Percentiles rank a stretch among this genome's conserved stretches.
phyloP scores from a whole-genome alignment of 2,329 filamentous ascomycete species.

The Aspergillus latus region DNA sequence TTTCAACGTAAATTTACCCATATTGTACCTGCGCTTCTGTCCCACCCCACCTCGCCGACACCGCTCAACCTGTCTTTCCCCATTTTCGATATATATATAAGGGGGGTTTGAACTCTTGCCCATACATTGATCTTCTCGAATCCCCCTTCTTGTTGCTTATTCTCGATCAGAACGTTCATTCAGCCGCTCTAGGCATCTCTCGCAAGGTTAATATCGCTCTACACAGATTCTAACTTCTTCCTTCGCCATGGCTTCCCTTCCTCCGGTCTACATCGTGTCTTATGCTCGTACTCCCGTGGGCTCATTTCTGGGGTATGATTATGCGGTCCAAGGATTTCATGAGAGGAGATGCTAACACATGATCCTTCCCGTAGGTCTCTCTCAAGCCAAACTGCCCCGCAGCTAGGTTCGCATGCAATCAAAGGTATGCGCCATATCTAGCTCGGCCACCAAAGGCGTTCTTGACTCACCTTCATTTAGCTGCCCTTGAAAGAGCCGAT shows the following conservation, averaged over 20 bases:
- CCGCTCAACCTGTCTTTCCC: not conserved
- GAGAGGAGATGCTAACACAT: not conserved
- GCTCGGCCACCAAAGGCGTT: not conserved
- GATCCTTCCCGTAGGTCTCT: conserved; percentile 64
- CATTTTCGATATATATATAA: conserved; percentile 12
- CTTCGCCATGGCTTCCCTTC: conserved; percentile 68
- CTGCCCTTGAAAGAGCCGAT: conserved; percentile 80
- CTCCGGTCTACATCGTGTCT: conserved; percentile 94
- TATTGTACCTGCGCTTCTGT: not conserved
- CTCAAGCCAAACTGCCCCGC: conserved; percentile 78
- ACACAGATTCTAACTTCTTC: conserved; percentile 1
- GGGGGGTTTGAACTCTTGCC: not conserved
- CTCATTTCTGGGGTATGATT: conserved; percentile 82
- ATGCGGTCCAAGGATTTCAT: conserved; percentile 14
- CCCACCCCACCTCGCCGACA: conserved; percentile 7
- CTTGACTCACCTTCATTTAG: conserved; percentile 36
- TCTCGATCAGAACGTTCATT: not conserved
- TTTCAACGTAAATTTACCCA: not conserved
- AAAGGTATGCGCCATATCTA: conserved; percentile 63
- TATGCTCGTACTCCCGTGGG: conserved; percentile 87
- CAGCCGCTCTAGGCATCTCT: not conserved
- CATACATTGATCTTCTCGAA: not conserved
- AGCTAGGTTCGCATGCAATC: conserved; percentile 88
- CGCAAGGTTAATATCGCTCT: not conserved
- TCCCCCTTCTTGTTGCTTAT: not conserved